Evolutionary conservation across 257 asterid genomes (phyloP).

Genomic region (Plectranthus barbatus): DNA sequence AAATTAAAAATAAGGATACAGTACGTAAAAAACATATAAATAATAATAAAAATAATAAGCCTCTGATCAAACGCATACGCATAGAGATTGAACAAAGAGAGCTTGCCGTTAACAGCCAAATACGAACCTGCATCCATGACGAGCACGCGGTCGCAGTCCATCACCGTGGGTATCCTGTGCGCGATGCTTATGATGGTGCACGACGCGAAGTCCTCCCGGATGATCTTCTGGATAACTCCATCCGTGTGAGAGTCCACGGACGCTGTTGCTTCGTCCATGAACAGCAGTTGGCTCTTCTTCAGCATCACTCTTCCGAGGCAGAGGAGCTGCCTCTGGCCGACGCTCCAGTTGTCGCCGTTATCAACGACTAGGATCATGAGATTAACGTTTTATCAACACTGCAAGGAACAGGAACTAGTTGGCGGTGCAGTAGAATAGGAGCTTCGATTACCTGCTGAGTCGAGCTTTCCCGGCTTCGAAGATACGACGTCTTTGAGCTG

Average conservation of each 20-base stretch:
- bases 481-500: constrained; percentile 93
- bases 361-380: constrained; percentile 42
- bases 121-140: constrained; percentile 81
- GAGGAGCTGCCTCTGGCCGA: constrained; percentile 95
- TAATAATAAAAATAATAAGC: no score
- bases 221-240: constrained; percentile 84
- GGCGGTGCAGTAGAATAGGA: neutral
- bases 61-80: neutral
- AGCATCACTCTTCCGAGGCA: constrained; percentile 96
- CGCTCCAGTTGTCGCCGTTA: constrained; percentile 96
- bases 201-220: constrained; percentile 73
- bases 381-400: neutral
- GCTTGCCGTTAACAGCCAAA: no score
- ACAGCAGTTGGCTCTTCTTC: constrained; percentile 65
- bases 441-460: constrained; percentile 52
- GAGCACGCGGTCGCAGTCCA: constrained; percentile 90
- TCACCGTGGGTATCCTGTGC: constrained; percentile 91
- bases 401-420: neutral
- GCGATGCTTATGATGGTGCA: constrained; percentile 97
- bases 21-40: no score
- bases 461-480: constrained; percentile 78
- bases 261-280: constrained; percentile 99
- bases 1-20: no score
- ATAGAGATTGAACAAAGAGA: no score
- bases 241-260: constrained; percentile 93